Evolutionary conservation across 768 basidiomycete genomes (phyloP), one percentile per base, ranked within the genome.

Genomic region (Boletus speciosus): DNA sequence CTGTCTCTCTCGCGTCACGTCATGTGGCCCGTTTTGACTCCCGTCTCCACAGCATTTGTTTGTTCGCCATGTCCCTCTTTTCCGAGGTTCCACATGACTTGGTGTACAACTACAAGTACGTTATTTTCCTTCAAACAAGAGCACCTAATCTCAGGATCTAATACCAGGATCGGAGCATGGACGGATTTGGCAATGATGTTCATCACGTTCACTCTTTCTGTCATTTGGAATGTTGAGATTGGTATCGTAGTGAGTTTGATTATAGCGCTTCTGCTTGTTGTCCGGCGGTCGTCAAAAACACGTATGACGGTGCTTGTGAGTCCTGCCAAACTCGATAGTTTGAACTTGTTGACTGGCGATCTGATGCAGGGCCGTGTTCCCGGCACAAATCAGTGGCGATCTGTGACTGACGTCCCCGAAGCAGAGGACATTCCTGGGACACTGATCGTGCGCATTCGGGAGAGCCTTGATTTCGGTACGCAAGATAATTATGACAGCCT

Each of bases 151-250:
- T 47, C 19, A 49, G 4, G 16, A 21, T 41, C 2, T 6, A 15
- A 48, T 31, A 16, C 35, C 29, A 65, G 89, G 62, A 93, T 97
- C 81, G 66, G 81, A n/a, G 90, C 96, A n/a, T 95, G 92, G 90
- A 82, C 84, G 36, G 96, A 98, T 67, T 76, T 96, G 45, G 73
- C 81, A 6, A 81, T 98, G 64, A 93, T 98, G 88, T 73, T 76
- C 21, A 78, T 94, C 48, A 98, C 97, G 0, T 97, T 98, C 71
- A 62, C 86, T 57, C 81, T 91, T 50, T 93, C 93, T 2, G 84
- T 97, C 51, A 70, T 97, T 23, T 94, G 92, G 84, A 85, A 88
- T 59, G 85, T 98, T 52, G 94, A 98, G 76, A 85, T 92, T 51
- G 96, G 96, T 14, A 85, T 98, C 40, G 82, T 89, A n/a, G 85